phyloP scores from a whole-genome alignment of 1,284 basidiomycete species.

The Schizopora paradoxa region DNA sequence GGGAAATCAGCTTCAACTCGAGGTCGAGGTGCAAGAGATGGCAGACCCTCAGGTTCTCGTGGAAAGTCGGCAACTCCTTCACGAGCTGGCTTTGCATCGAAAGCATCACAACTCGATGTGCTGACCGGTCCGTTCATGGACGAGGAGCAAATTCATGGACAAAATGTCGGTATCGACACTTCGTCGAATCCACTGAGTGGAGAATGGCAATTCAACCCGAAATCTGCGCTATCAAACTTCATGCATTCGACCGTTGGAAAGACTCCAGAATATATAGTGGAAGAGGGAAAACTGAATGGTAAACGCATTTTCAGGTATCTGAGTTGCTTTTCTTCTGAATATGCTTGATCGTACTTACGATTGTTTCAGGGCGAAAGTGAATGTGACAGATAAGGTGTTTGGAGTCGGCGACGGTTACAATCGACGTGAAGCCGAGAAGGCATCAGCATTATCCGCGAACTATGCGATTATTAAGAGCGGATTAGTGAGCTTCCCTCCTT shows the following conservation, averaged over 20 bases:
- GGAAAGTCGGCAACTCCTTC: too few species aligned
- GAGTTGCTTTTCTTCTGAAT: conserved; percentile 14
- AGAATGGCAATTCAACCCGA: conserved; percentile 12
- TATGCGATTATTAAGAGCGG: conserved; percentile 62
- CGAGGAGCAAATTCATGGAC: conserved; percentile 7
- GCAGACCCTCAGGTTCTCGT: too few species aligned
- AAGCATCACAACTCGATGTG: neutral
- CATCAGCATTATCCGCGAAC: conserved; percentile 70
- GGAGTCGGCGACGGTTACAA: conserved; percentile 60
- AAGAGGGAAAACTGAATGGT: conserved; percentile 4
- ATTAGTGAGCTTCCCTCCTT: conserved; percentile 37
- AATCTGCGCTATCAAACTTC: conserved; percentile 14
- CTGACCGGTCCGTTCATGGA: conserved; percentile 12
- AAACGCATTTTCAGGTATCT: conserved; percentile 27
- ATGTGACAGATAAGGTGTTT: conserved; percentile 40
- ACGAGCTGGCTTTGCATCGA: neutral
- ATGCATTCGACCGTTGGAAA: conserved; percentile 1
- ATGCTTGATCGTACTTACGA: neutral
- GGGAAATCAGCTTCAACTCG: too few species aligned
- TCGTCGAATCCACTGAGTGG: neutral
- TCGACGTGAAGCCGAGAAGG: conserved; percentile 68
- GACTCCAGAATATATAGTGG: conserved; percentile 1
- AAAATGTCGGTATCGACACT: neutral
- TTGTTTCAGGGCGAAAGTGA: conserved; percentile 41
- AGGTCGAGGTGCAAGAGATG: too few species aligned